Percentiles rank a stretch among this genome's conserved stretches.
These are phyloP conservation scores for Diplodia scrobiculata DNA, from an alignment of 2,329 filamentous ascomycete species.

Conservation along the genomic window DNA sequence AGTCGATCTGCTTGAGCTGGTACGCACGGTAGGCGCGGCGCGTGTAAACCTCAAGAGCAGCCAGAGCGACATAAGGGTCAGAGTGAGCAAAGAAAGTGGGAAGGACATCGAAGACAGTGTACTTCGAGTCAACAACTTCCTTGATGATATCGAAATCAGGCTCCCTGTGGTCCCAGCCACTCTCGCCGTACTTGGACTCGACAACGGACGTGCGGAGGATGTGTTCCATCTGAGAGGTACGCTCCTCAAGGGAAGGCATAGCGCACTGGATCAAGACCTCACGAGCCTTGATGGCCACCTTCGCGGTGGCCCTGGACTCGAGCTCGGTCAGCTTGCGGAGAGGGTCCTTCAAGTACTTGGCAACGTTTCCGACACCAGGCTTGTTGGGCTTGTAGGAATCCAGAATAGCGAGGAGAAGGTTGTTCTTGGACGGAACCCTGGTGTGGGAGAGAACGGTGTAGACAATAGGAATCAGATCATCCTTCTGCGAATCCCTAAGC, in stretches of 20 bases:
- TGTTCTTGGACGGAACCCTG: conserved; percentile 89
- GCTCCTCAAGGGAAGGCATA: conserved; percentile 92
- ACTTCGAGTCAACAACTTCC: conserved; percentile 97
- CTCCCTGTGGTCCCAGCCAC: conserved; percentile 93
- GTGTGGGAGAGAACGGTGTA: conserved; percentile 92
- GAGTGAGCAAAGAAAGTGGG: conserved; percentile 93
- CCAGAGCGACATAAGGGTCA: conserved; percentile 90
- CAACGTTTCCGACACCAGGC: conserved; percentile 83
- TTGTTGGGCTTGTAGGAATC: conserved; percentile 95
- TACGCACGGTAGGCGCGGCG: conserved; percentile 97
- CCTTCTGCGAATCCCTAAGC: conserved; percentile 94
- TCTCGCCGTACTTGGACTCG: conserved; percentile 96
- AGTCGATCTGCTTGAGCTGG: conserved; percentile 83
- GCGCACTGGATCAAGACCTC: conserved; percentile 98
- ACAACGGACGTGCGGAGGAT: conserved; percentile 94
- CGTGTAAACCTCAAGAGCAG: conserved; percentile 92
- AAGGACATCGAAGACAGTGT: conserved; percentile 95
- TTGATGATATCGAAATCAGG: conserved; percentile 89
- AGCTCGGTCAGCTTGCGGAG: conserved; percentile 88
- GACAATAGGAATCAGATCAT: conserved; percentile 81
- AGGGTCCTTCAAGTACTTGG: conserved; percentile 79
- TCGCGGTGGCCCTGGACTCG: conserved; percentile 81
- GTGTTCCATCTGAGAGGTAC: conserved; percentile 95
- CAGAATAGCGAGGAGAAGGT: conserved; percentile 84
- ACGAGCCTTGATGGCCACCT: conserved; percentile 95